Evolutionary conservation across 345 rosid species (phyloP).

Genomic region (Euphorbia pulcherrima): DNA sequence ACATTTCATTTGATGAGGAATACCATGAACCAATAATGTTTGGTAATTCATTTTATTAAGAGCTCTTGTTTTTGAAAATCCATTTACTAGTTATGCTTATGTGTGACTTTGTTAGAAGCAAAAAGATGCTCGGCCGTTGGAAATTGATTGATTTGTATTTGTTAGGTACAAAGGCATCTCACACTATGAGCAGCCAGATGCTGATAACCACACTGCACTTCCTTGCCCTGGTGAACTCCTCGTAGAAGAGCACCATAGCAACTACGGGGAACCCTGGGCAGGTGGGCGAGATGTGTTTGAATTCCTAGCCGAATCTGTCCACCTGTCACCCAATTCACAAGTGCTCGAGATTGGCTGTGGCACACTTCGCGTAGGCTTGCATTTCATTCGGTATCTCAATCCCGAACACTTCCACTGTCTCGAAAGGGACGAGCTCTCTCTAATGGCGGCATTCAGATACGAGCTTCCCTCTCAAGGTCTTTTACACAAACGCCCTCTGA

Average conservation of each 20-base stretch:
- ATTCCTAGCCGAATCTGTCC: conserved; percentile 64
- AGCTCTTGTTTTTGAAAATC: not conserved
- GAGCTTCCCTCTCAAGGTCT: conserved; percentile 98
- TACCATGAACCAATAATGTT: no score
- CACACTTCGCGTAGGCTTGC: conserved; percentile 90
- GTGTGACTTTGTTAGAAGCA: no score
- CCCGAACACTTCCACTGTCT: conserved; percentile 78
- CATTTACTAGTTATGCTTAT: not conserved
- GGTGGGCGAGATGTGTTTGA: conserved; percentile 95
- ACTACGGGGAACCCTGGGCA: conserved; percentile 97
- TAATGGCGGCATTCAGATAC: conserved; percentile 88
- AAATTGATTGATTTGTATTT: not conserved
- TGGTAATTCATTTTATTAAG: not conserved
- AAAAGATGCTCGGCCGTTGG: not conserved
- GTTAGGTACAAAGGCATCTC: conserved; percentile 84
- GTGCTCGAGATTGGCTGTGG: conserved; percentile 98
- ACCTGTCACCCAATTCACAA: conserved; percentile 43
- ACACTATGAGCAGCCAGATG: conserved; percentile 61
- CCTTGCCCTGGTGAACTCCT: conserved; percentile 93
- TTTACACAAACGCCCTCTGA: conserved; percentile 69
- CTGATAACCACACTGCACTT: conserved; percentile 59
- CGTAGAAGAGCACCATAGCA: conserved; percentile 89
- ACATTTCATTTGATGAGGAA: no score
- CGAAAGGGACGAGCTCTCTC: conserved; percentile 88
- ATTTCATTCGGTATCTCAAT: conserved; percentile 71